These are phyloP conservation scores for Magnolia officinalis DNA, from an alignment of 164 flowering plant species.

Conservation along the genomic window DNA sequence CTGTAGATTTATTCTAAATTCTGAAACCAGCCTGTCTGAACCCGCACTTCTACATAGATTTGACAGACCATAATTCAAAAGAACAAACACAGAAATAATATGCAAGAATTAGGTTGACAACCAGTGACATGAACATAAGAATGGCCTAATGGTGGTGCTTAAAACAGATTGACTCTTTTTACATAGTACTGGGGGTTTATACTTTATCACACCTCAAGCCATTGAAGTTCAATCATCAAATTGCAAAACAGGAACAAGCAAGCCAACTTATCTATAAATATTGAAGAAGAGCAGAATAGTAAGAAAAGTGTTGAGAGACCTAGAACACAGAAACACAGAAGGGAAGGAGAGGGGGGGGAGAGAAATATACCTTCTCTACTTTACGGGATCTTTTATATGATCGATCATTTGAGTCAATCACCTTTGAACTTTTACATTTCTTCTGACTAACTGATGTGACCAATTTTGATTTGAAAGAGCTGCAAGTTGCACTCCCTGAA, in stretches of 20 bases:
- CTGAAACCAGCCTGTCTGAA: too few species aligned
- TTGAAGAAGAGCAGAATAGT: background rate
- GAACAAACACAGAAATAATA: too few species aligned
- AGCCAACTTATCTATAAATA: background rate
- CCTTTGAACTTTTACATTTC: slow-evolving; percentile 34
- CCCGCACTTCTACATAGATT: too few species aligned
- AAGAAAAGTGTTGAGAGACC: background rate
- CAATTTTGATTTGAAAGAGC: slow-evolving; percentile 27
- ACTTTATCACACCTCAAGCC: too few species aligned
- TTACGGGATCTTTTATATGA: slow-evolving; percentile 10
- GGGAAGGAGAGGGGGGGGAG: background rate
- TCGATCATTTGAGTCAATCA: slow-evolving; percentile 27
- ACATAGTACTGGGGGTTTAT: too few species aligned
- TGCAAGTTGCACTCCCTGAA: slow-evolving; percentile 13
- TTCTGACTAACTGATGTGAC: slow-evolving; percentile 26
- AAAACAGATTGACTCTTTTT: too few species aligned
- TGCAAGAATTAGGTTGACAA: too few species aligned
- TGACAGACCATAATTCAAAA: too few species aligned
- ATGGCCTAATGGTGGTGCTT: too few species aligned
- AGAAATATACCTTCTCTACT: slow-evolving; percentile 14
- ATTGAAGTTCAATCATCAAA: background rate
- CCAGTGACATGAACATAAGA: too few species aligned
- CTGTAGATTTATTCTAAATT: too few species aligned
- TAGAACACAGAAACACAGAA: too few species aligned
- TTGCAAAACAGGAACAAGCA: background rate